Base-by-base conservation (phyloP, 257 asterid genomes). In the Solanum medicagineum region DNA sequence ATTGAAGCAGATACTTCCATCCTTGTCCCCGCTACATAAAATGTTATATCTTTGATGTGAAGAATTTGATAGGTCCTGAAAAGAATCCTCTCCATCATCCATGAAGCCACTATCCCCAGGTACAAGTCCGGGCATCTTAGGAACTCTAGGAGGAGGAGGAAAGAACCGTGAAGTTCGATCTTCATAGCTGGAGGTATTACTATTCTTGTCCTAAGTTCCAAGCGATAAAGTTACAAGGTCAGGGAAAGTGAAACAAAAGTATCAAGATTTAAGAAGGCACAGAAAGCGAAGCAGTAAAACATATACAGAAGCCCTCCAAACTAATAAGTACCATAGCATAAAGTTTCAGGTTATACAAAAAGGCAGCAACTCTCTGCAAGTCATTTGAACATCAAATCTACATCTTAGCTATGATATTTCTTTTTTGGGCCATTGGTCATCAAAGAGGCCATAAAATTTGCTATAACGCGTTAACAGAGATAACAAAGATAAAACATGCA, bases 111-210 rank as follows among this genome's bases (percentile, higher is more conserved):
- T 91, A 87, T 97, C 99, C 66, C 93, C 98, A 74, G 97, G 90
- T 69, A 95, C 94, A 87, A 97, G 92, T 86, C 98, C 98, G 90
- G 99, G 94, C 87, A 90, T 90, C 84, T 91, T 91, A 83, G 99
- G 99, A 86, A 90, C 91, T 87, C 97, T 92, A 80, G 99, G 99
- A 36, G 95, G 94, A 79, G 95, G 94, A 84, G 98, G 99, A 69
- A 97, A 93, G 89, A 97, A 95, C 57, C 98, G 98, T 91, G 97
- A 88, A 83, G 99, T 95, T 80, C 98, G 94, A 83, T 97, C 98
- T 89, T 95, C 98, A 87, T 95, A 95, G 55, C 86, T 86, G 68
- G 92, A 85, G 71, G 77, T 60, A n/a, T 85, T 86, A 85, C 42
- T 62, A 77, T 81, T 90, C 71, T 89, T 97, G 85, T 89, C 96